Conservation (phyloP, 305 asterid species). For the Solanum hybrid region DNA sequence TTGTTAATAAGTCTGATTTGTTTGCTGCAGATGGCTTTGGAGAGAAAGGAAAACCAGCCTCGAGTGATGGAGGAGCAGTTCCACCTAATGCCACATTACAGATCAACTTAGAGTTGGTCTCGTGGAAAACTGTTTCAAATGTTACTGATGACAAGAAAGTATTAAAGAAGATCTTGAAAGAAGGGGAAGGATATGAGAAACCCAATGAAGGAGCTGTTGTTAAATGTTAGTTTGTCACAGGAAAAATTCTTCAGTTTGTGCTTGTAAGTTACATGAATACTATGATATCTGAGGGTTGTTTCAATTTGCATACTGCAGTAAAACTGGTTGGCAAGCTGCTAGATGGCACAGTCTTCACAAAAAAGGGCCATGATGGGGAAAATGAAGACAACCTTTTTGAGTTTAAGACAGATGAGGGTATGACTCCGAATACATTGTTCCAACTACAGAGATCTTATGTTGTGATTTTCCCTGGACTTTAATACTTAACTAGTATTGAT, state of each 20-base stretch:
- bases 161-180: constrained; percentile 59
- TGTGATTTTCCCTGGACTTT: not conserved
- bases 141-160: constrained; percentile 83
- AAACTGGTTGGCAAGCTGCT: constrained; percentile 64
- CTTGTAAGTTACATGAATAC: not conserved
- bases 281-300: not conserved
- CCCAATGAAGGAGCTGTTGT: constrained; percentile 88
- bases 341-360: constrained; percentile 66
- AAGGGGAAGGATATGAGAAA: constrained; percentile 77
- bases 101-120: constrained; percentile 51
- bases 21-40: constrained; percentile 77
- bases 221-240: constrained; percentile 42
- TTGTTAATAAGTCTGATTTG: not conserved
- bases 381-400: constrained; percentile 56
- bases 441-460: not conserved
- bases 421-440: not conserved
- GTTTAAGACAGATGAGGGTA: constrained; percentile 84
- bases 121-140: constrained; percentile 78
- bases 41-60: constrained; percentile 75
- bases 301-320: constrained; percentile 30
- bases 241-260: not conserved
- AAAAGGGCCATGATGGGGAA: constrained; percentile 47
- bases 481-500: not conserved
- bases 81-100: constrained; percentile 65
- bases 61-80: constrained; percentile 46